Conservation (phyloP, 1,284 basidiomycete genomes). For the Pseudozyma thailandica region DNA sequence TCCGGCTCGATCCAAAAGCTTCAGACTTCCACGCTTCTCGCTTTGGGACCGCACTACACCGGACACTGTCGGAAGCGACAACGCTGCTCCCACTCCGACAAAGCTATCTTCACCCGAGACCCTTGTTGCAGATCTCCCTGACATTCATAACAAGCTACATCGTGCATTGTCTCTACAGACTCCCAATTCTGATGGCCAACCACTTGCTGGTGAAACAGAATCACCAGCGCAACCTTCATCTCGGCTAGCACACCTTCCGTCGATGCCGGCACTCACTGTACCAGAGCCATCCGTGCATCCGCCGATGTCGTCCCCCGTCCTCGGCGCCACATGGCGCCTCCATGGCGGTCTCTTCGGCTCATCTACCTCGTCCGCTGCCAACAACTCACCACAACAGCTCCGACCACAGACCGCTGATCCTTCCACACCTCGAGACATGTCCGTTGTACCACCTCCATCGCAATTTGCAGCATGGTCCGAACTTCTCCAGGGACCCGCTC, state of each 20-base stretch:
- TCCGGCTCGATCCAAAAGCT: slow-evolving; percentile 5
- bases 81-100: background rate
- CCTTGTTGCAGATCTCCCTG: slow-evolving; percentile 7
- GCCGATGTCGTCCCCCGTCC: slow-evolving; percentile 8
- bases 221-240: background rate
- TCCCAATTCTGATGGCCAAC: slow-evolving; percentile 6
- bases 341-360: slow-evolving; percentile 23
- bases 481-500: slow-evolving; percentile 15
- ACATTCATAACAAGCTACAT: slow-evolving; percentile 6
- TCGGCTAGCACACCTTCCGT: background rate
- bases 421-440: background rate
- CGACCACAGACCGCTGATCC: slow-evolving; percentile 8
- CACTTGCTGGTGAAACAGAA: background rate
- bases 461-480: slow-evolving; percentile 44
- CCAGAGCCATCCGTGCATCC: slow-evolving; percentile 15
- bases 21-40: slow-evolving; percentile 35
- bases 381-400: background rate
- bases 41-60: slow-evolving; percentile 28
- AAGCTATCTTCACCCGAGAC: slow-evolving; percentile 7
- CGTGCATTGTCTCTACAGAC: slow-evolving; percentile 5
- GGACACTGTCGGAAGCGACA: slow-evolving; percentile 9
- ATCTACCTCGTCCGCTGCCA: background rate
- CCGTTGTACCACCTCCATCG: slow-evolving; percentile 16
- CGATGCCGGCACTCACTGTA: slow-evolving; percentile 2
- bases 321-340: slow-evolving; percentile 16